Percentiles rank a stretch among this genome's conserved stretches.
These are phyloP conservation scores for Penicillium paradoxum DNA, from an alignment of 495 filamentous ascomycete species.

Conservation along the genomic window DNA sequence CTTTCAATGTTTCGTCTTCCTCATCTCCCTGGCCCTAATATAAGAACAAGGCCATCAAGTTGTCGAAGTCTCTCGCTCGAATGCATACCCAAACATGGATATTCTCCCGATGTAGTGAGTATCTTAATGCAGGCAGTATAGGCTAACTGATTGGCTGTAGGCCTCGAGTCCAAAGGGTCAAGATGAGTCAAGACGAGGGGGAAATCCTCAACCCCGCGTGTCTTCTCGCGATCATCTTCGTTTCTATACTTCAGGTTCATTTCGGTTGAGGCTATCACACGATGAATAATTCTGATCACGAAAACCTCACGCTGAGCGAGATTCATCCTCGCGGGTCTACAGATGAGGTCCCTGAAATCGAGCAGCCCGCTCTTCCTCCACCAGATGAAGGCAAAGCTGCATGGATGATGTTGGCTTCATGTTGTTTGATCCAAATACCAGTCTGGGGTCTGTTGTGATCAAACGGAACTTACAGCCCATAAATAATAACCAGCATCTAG, in stretches of 20 bases:
- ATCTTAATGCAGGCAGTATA: neutral
- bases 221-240: neutral
- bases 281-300: constrained; percentile 9
- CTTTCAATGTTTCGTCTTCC: too few relatives aligned
- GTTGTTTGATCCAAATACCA: constrained; percentile 57
- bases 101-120: neutral
- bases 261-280: neutral
- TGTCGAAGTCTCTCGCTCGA: too few relatives aligned
- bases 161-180: neutral
- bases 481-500: constrained; percentile 18
- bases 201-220: neutral
- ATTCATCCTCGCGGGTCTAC: constrained; percentile 3
- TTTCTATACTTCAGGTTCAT: neutral
- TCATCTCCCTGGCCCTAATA: too few relatives aligned
- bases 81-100: neutral
- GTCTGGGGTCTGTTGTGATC: constrained; percentile 52
- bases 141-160: neutral
- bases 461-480: neutral
- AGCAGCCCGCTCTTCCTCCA: constrained; percentile 43
- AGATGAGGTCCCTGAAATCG: constrained; percentile 23
- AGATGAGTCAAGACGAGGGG: constrained; percentile 11
- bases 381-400: constrained; percentile 58
- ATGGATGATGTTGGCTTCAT: constrained; percentile 58
- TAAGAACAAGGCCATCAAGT: too few relatives aligned
- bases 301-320: constrained; percentile 4